Evolutionary conservation across 768 basidiomycete genomes (phyloP).

Genomic region (Serendipita sp.): DNA sequence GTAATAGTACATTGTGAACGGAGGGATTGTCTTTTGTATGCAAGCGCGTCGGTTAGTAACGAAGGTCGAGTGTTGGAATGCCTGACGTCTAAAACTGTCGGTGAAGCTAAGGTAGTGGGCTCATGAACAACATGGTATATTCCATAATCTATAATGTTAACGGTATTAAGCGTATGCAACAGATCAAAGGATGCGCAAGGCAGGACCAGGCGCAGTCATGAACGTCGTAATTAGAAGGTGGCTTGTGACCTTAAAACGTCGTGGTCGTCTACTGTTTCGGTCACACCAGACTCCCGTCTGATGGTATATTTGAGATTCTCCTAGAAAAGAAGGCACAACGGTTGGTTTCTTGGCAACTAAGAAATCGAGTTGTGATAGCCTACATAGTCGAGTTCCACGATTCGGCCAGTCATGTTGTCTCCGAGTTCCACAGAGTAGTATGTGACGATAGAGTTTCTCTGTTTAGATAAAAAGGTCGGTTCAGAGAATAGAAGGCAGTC

Average conservation of each 20-base stretch:
- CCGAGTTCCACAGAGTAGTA: neutral
- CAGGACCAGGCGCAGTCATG: neutral
- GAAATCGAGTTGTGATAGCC: neutral
- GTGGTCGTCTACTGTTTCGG: neutral
- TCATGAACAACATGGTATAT: neutral
- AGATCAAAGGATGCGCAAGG: neutral
- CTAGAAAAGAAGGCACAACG: neutral
- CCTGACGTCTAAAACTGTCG: no score
- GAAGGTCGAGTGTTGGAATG: no score
- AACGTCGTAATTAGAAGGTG: neutral
- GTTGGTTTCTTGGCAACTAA: neutral
- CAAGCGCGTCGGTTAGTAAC: no score
- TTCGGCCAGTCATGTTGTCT: neutral
- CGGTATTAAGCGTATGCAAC: neutral
- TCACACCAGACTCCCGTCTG: neutral
- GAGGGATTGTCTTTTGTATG: no score
- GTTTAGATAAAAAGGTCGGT: neutral
- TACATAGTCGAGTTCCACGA: neutral
- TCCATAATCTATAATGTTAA: neutral
- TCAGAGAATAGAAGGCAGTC: neutral
- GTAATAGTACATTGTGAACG: no score
- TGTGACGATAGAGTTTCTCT: neutral
- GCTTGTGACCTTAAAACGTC: neutral
- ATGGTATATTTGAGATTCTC: neutral
- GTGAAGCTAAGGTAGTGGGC: no score